These are phyloP conservation scores for Meripilus lineatus DNA, from an alignment of 1,284 basidiomycete genomes.

Conservation along the genomic window DNA sequence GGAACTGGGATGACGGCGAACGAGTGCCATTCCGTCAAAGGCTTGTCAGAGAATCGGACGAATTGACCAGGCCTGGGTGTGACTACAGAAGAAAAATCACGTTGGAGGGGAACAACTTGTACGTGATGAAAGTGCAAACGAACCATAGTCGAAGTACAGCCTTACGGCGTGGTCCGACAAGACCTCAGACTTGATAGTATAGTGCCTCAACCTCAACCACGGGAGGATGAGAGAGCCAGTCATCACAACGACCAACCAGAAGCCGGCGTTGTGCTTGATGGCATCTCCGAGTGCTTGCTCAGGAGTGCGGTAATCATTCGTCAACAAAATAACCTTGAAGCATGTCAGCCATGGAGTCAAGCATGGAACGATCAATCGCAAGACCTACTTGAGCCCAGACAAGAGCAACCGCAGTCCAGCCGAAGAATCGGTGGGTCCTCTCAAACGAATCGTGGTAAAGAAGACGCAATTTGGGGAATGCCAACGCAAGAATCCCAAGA, in stretches of 20 bases:
- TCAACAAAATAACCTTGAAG: slow-evolving; percentile 41
- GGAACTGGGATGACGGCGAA: slow-evolving; percentile 52
- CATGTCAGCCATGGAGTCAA: neutral
- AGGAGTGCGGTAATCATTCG: slow-evolving; percentile 44
- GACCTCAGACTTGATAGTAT: slow-evolving; percentile 44
- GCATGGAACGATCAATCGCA: neutral
- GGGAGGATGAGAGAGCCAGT: slow-evolving; percentile 49
- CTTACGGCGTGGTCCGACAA: slow-evolving; percentile 52
- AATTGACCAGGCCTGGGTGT: slow-evolving; percentile 50
- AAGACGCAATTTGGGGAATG: slow-evolving; percentile 41
- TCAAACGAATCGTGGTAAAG: slow-evolving; percentile 48
- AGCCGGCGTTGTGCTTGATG: slow-evolving; percentile 38
- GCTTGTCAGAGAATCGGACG: slow-evolving; percentile 45
- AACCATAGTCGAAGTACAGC: slow-evolving; percentile 50
- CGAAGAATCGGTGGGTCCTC: slow-evolving; percentile 47
- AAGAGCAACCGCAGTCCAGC: slow-evolving; percentile 47
- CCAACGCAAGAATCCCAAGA: slow-evolving; percentile 31
- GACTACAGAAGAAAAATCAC: slow-evolving; percentile 15
- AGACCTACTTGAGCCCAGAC: slow-evolving; percentile 50
- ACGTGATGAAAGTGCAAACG: neutral
- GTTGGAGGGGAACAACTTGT: neutral
- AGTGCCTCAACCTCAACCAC: slow-evolving; percentile 49
- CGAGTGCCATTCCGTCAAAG: slow-evolving; percentile 55
- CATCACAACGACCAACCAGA: slow-evolving; percentile 50
- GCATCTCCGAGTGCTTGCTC: slow-evolving; percentile 36